Conservation (phyloP, 23 red algal genomes). For the Chondrus crispus region DNA sequence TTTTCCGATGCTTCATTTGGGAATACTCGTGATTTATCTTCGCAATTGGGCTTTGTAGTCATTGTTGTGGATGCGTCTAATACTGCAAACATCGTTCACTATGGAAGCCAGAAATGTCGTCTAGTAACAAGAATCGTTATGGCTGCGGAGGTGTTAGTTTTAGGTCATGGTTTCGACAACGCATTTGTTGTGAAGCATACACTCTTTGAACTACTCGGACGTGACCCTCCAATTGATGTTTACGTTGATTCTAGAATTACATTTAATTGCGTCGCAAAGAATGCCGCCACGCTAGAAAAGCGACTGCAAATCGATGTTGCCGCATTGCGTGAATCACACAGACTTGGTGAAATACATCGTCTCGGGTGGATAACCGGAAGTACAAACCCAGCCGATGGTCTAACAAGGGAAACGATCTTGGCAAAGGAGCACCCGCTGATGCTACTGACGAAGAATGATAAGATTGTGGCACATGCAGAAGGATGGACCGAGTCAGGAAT, state of each 20-base stretch:
- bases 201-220: background rate
- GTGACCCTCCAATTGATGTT: background rate
- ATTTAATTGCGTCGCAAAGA: background rate
- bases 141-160: background rate
- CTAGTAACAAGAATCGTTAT: background rate
- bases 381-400: background rate
- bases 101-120: background rate
- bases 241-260: background rate
- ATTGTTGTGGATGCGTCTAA: background rate
- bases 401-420: background rate
- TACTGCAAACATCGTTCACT: constrained; percentile 1
- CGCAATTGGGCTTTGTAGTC: background rate
- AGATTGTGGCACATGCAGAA: too few relatives aligned
- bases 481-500: too few relatives aligned
- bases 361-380: background rate
- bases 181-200: background rate
- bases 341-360: background rate
- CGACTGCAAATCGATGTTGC: background rate
- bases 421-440: background rate
- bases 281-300: background rate
- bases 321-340: background rate
- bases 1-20: background rate
- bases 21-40: background rate
- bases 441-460: background rate
- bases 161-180: background rate